Evolutionary conservation across 2,329 filamentous ascomycete species (phyloP).

Genomic region (Scedosporium minutisporum): DNA sequence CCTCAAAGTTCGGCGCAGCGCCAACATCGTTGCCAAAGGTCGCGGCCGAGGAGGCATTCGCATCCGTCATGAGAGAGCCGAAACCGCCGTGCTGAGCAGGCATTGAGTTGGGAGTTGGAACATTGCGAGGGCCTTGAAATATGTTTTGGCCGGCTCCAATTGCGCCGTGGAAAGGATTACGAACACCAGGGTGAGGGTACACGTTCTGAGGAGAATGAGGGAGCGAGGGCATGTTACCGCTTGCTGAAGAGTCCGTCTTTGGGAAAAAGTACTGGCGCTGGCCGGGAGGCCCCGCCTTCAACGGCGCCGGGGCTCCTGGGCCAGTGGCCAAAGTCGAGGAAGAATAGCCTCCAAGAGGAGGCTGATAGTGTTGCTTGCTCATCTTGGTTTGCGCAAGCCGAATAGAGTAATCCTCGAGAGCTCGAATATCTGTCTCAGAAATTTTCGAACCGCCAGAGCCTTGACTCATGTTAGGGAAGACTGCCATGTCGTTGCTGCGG

Average conservation of each 20-base stretch:
- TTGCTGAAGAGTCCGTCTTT: not conserved
- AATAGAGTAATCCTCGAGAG: not conserved
- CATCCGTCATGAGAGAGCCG: too few relatives aligned
- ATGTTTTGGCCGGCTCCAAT: not conserved
- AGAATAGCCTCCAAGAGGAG: not conserved
- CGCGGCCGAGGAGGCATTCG: too few relatives aligned
- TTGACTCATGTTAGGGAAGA: not conserved
- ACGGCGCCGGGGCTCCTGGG: conserved; percentile 6
- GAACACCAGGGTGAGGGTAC: too few relatives aligned
- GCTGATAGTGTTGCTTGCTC: not conserved
- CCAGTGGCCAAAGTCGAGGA: not conserved
- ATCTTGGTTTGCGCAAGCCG: not conserved
- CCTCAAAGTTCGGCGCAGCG: too few relatives aligned
- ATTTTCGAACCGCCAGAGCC: not conserved
- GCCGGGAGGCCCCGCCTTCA: conserved; percentile 7
- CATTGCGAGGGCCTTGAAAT: too few relatives aligned
- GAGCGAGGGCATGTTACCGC: not conserved
- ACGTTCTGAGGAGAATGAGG: too few relatives aligned
- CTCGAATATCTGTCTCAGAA: not conserved
- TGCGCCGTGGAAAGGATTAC: too few relatives aligned
- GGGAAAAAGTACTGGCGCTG: not conserved
- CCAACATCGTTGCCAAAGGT: too few relatives aligned
- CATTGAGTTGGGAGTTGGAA: too few relatives aligned
- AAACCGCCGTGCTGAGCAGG: too few relatives aligned
- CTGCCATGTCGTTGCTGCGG: not conserved